These are phyloP conservation scores for Corchorus olitorius DNA, from an alignment of 345 rosid genomes.

Conservation along the genomic window DNA sequence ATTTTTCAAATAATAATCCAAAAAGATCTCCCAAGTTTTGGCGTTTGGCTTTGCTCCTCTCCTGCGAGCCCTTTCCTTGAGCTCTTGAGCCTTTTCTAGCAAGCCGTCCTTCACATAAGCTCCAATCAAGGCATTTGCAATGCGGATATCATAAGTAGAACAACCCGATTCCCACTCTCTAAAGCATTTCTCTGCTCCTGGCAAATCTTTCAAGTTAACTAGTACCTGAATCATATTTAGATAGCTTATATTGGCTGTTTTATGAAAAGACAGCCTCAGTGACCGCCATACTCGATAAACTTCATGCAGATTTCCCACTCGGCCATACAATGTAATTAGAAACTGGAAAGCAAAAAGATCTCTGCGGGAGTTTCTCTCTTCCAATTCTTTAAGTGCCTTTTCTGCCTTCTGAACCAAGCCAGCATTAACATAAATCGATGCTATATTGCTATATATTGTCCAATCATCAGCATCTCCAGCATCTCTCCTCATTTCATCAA, in stretches of 20 bases:
- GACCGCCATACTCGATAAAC: conserved; percentile 95
- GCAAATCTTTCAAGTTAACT: conserved; percentile 81
- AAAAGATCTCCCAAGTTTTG: conserved; percentile 83
- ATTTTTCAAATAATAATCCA: conserved; percentile 59
- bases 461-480: conserved; percentile 83
- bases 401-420: conserved; percentile 71
- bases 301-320: conserved; percentile 66
- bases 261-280: conserved; percentile 74
- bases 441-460: conserved; percentile 92
- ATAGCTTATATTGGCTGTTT: conserved; percentile 76
- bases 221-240: conserved; percentile 90
- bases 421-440: conserved; percentile 77
- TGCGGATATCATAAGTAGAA: conserved; percentile 69
- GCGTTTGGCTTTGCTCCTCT: conserved; percentile 77
- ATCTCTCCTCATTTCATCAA: conserved; percentile 87
- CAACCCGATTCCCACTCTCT: conserved; percentile 82
- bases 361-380: conserved; percentile 48
- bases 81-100: conserved; percentile 66
- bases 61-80: conserved; percentile 63
- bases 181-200: conserved; percentile 89
- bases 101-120: conserved; percentile 64
- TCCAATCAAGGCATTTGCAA: conserved; percentile 70
- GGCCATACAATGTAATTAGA: conserved; percentile 77
- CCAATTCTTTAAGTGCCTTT: conserved; percentile 78
- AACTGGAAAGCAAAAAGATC: conserved; percentile 79